Conservation (phyloP, 768 basidiomycete genomes). For the Boletus subcaerulescens region DNA sequence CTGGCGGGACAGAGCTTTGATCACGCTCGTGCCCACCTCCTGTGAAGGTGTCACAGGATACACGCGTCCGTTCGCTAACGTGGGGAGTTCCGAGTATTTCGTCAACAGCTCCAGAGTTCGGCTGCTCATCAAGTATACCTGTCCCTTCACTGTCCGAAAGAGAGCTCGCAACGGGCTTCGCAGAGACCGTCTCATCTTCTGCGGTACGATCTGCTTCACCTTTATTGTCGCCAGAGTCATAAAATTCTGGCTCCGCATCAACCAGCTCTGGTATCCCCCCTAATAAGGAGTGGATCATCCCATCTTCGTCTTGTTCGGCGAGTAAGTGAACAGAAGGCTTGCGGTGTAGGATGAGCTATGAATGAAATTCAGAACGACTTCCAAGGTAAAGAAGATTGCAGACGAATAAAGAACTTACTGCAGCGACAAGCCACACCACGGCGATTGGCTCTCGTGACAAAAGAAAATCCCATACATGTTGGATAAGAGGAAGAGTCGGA, state of each 20-base stretch:
- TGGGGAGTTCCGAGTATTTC: neutral
- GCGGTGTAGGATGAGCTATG: constrained; percentile 69
- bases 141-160: neutral
- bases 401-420: constrained; percentile 41
- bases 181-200: neutral
- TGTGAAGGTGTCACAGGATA: neutral
- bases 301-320: constrained; percentile 69
- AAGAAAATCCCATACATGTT: constrained; percentile 90
- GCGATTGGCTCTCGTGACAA: constrained; percentile 78
- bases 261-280: constrained; percentile 58
- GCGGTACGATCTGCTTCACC: neutral
- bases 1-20: neutral
- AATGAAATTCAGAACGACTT: neutral
- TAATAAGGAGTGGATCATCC: constrained; percentile 77
- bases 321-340: constrained; percentile 64
- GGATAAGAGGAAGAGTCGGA: constrained; percentile 84
- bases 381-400: neutral
- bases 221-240: neutral
- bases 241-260: constrained; percentile 12
- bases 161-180: neutral
- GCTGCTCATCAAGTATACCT: neutral
- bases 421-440: constrained; percentile 78
- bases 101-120: neutral
- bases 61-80: neutral
- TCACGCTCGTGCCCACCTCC: neutral